Conservation (phyloP, 768 basidiomycete genomes). For the Suillus ampliporus region DNA sequence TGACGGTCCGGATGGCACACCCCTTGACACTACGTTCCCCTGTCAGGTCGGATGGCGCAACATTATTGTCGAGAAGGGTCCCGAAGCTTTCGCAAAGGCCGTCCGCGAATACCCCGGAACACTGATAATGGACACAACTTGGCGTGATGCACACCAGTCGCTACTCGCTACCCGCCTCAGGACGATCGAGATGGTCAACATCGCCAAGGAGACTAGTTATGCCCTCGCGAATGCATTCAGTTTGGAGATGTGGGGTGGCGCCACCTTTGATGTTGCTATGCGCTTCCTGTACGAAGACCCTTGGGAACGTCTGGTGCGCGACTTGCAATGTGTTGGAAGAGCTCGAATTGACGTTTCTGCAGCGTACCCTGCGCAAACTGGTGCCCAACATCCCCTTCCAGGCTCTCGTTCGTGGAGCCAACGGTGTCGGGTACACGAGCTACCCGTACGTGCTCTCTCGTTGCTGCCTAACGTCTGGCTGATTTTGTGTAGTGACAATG, state of each 20-base stretch:
- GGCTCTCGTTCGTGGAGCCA: slow-evolving; percentile 97
- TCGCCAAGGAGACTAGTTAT: slow-evolving; percentile 96
- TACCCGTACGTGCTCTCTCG: slow-evolving; percentile 73
- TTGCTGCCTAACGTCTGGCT: slow-evolving; percentile 3
- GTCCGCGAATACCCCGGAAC: slow-evolving; percentile 95
- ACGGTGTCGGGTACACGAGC: slow-evolving; percentile 98
- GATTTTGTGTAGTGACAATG: slow-evolving; percentile 75
- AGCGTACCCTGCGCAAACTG: slow-evolving; percentile 91
- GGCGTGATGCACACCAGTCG: slow-evolving; percentile 99
- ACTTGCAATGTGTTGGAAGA: slow-evolving; percentile 1
- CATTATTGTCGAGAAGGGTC: slow-evolving; percentile 97
- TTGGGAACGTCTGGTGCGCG: slow-evolving; percentile 91
- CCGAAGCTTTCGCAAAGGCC: slow-evolving; percentile 98
- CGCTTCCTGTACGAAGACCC: slow-evolving; percentile 99
- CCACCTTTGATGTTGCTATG: slow-evolving; percentile 99
- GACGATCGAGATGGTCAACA: slow-evolving; percentile 97
- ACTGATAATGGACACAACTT: slow-evolving; percentile 98
- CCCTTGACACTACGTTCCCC: slow-evolving; percentile 80
- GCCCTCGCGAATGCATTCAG: slow-evolving; percentile 96
- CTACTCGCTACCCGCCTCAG: slow-evolving; percentile 95
- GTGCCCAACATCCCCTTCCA: slow-evolving; percentile 99
- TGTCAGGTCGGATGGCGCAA: slow-evolving; percentile 96
- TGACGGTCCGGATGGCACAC: slow-evolving; percentile 73
- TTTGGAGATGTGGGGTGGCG: slow-evolving; percentile 99
- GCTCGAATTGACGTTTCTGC: slow-evolving; percentile 19